A percentile compares a stretch with the other conserved stretches of the same genome.
Evolutionary conservation across 192 early-diverging fungal species (phyloP).

Genomic region (Martensiomyces pterosporus): DNA sequence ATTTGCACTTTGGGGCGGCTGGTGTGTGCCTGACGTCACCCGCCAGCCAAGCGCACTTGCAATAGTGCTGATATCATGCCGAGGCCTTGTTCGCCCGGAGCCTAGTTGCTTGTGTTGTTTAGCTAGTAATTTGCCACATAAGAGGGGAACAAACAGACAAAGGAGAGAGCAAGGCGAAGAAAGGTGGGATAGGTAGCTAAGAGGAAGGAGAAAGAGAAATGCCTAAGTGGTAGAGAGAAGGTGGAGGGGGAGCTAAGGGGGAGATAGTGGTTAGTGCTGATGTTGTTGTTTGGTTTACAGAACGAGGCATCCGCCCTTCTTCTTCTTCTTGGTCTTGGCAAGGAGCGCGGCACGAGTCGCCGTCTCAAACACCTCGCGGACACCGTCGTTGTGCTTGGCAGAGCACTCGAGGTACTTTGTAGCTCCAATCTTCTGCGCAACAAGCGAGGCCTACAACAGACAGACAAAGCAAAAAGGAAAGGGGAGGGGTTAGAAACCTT

Average conservation of each 20-base stretch:
- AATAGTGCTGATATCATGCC: no score
- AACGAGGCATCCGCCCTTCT: conserved; percentile 38
- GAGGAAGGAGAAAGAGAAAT: neutral
- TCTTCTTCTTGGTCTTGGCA: conserved; percentile 42
- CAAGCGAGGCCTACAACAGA: conserved; percentile 57
- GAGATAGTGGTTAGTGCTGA: conserved; percentile 2
- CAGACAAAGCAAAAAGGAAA: conserved; percentile 1
- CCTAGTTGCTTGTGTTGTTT: no score
- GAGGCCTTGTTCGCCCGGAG: no score
- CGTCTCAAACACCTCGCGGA: conserved; percentile 79
- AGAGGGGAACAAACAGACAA: no score
- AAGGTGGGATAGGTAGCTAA: conserved; percentile 8
- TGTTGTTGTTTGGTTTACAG: conserved; percentile 28
- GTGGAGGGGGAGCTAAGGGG: no score
- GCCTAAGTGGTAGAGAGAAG: conserved; percentile 3
- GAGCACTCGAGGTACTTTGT: conserved; percentile 85
- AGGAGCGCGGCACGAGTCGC: conserved; percentile 81
- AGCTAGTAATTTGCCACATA: no score
- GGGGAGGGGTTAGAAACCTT: conserved; percentile 2
- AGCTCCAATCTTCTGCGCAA: conserved; percentile 83
- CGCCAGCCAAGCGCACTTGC: no score
- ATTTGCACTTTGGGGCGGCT: no score
- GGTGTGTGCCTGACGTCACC: no score
- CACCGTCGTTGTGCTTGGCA: conserved; percentile 70
- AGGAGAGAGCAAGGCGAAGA: conserved; percentile 10